Conservation (phyloP, 768 basidiomycete species). For the Pulveroboletus sp. region DNA sequence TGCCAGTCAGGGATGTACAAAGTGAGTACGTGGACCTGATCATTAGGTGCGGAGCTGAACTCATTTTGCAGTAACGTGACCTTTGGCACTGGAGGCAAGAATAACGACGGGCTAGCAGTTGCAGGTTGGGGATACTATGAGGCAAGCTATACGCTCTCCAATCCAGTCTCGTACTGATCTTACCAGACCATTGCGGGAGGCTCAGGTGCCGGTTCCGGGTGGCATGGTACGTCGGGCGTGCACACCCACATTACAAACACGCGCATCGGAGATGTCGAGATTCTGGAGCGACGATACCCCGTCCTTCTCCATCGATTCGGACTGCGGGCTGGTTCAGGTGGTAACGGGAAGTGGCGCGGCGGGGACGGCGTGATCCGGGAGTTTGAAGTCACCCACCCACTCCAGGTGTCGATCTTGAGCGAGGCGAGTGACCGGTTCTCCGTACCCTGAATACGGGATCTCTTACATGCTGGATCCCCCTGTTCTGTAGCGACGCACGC, state of each 20-base stretch:
- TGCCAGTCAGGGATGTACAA: conserved; percentile 91
- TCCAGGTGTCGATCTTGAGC: conserved; percentile 85
- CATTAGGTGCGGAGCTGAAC: neutral
- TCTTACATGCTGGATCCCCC: neutral
- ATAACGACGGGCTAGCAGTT: conserved; percentile 65
- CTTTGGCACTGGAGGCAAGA: conserved; percentile 86
- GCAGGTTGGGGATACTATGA: conserved; percentile 92
- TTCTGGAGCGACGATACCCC: conserved; percentile 90
- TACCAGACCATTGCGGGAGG: conserved; percentile 84
- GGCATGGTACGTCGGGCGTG: conserved; percentile 92
- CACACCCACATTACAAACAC: conserved; percentile 95
- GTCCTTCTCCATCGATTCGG: conserved; percentile 85
- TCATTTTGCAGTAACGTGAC: conserved; percentile 64
- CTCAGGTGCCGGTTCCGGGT: conserved; percentile 81
- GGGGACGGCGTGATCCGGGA: conserved; percentile 84
- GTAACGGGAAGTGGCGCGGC: conserved; percentile 66
- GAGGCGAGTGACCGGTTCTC: conserved; percentile 48
- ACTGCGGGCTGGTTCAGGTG: conserved; percentile 63
- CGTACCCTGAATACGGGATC: neutral
- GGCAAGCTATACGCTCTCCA: conserved; percentile 31
- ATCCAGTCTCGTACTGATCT: neutral
- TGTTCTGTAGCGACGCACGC: conserved; percentile 61
- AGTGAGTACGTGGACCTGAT: conserved; percentile 43
- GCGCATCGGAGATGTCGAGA: conserved; percentile 89
- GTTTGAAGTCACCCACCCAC: conserved; percentile 72